A percentile compares a stretch with the other conserved stretches of the same genome.
Evolutionary conservation across 805 yeast genomes (phyloP).

Genomic region (Lachancea quebecensis): DNA sequence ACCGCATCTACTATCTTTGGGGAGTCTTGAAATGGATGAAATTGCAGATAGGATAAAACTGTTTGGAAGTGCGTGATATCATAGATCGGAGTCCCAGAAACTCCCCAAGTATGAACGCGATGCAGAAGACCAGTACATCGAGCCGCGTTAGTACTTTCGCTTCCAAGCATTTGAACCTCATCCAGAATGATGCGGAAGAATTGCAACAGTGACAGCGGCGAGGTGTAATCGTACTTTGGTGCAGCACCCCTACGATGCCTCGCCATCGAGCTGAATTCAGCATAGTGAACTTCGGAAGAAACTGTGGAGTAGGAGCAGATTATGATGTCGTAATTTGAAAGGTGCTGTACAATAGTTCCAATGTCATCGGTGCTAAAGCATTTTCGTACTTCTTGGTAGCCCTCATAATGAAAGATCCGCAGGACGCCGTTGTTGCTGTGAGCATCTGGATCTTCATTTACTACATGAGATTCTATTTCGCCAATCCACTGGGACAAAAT

Average conservation of each 20-base stretch:
- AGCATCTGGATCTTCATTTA: not conserved
- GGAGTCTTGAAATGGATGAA: constrained; percentile 53
- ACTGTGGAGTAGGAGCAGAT: constrained; percentile 70
- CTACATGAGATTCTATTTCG: constrained; percentile 47
- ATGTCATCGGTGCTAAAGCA: constrained; percentile 16
- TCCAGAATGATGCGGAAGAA: constrained; percentile 89
- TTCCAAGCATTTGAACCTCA: constrained; percentile 89
- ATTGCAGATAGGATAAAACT: constrained; percentile 56
- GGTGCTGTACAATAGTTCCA: constrained; percentile 40
- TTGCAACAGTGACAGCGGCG: constrained; percentile 74
- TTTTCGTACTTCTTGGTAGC: constrained; percentile 37
- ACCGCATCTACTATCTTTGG: constrained; percentile 14
- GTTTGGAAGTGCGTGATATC: constrained; percentile 64
- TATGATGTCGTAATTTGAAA: constrained; percentile 66
- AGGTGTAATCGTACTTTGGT: constrained; percentile 50
- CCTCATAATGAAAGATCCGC: constrained; percentile 57
- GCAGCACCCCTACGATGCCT: constrained; percentile 29
- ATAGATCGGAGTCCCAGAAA: constrained; percentile 88
- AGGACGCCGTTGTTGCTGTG: constrained; percentile 39
- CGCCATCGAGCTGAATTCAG: constrained; percentile 53
- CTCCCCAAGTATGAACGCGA: constrained; percentile 92
- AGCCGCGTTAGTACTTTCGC: constrained; percentile 65
- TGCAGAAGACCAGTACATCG: constrained; percentile 74
- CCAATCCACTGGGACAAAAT: constrained; percentile 81
- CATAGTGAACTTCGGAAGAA: constrained; percentile 71